Evolutionary conservation across 1,139 yeast species (phyloP), one percentile per base, ranked within the genome.

Genomic region (Pichia sp.): DNA sequence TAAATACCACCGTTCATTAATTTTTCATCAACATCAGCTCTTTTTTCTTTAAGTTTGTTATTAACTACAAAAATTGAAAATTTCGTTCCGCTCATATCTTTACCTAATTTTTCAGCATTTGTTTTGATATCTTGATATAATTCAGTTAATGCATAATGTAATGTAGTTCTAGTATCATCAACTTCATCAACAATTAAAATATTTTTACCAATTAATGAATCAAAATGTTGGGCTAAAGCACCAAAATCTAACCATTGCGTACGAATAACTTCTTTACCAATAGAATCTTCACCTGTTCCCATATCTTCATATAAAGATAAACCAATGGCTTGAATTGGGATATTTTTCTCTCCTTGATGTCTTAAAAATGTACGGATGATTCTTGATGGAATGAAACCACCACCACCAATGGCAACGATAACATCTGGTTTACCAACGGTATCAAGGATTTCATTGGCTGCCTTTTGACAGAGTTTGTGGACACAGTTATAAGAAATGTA

Each of bases 401-500:
- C 85, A 51, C 84, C 85, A 43, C 67, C 67, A 59, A 90, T 87
- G 57, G 97, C 97, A 51, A 90, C 82, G 67, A 90, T 87, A 20
- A 60, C 56, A 42, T 60, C 64, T 28, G 96, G 96, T 59, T 82
- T 77, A 34, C 70, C 71, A 37, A 66, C 61, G 65, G 77, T 81
- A 39, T 70, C 73, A 64, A 84, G 76, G 60, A 89, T 78, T 52
- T 74, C 73, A 49, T 72, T 79, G 23, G 97, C 95, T 27, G 83
- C 74, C 61, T 82, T 82, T 68, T 89, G 95, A 66, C 97, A 90
- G 55, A 89, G 76, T 70, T 90, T 94, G 71, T 90, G 97, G 46
- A 90, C 81, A 64, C 87, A 82, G 72, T 90, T 87, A 78, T 90
- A 90, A 50, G 95, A 82, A 58, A 90, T 86, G 73, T 82, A 89